Base-by-base conservation (phyloP, 768 basidiomycete genomes). In the Sistotremastrum suecicum region DNA sequence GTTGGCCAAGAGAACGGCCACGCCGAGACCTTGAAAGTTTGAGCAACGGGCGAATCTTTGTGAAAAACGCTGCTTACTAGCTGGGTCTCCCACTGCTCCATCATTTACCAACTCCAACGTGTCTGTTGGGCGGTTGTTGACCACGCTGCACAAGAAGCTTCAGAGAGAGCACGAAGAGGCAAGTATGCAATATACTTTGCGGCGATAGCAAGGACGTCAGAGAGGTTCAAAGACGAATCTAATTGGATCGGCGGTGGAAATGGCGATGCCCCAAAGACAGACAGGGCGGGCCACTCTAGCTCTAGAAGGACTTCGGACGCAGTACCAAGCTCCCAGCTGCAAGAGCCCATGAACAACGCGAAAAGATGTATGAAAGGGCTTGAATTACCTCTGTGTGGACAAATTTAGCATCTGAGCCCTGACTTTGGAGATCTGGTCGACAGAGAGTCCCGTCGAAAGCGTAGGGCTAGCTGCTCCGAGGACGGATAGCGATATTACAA, bases 61-160 rank as follows among this genome's bases (percentile, higher is more conserved):
- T 20, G 20, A 20, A 2, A 20, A 2, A 20, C 20, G 20, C 20
- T 20, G 2, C 20, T 20, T 1, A 40, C 77, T 80, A 0, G 87
- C 75, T 0, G 89, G 88, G 55, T 94, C 90, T 0, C 68, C 78
- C 0, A 78, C 83, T 10, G 81, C 78, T 37, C 70, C 66, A 32
- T 78, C 75, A 38, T 72, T 69, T 3, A 62, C 53, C 5, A 78
- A 71, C 74, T 20, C 20, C 20, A 20, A 20, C 20, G 20, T 20
- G 20, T 32, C 60, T 65, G 53, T 68, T 75, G 5, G 69, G 34
- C 75, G 73, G 45, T 66, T 65, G 3, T 60, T 51, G n/a, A 85
- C 73, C 20, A 75, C 64, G 29, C 59, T 53, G 1, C 20, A 20
- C 20, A 20, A 20, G 20, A 20, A 20, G 20, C 20, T 20, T 20